Evolutionary conservation across 1,284 basidiomycete genomes (phyloP).

Genomic region (Ganoderma lucidum): DNA sequence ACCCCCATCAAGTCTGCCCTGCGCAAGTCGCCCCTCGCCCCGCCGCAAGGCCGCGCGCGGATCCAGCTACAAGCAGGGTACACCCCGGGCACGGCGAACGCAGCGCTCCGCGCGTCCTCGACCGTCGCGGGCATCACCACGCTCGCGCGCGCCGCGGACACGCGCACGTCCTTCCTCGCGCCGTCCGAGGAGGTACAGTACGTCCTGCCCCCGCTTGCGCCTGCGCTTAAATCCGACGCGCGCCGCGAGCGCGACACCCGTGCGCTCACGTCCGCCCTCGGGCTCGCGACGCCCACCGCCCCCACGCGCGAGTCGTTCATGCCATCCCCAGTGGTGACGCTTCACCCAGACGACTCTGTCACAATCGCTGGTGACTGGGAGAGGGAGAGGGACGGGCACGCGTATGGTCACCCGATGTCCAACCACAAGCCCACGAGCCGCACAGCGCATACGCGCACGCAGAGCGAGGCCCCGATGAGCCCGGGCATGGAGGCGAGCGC

Average conservation of each 20-base stretch:
- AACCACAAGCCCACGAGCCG: background rate
- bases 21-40: constrained; percentile 36
- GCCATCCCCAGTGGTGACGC: constrained; percentile 57
- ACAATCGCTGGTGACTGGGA: constrained; percentile 58
- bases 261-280: constrained; percentile 62
- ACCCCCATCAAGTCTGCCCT: constrained; percentile 34
- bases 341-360: constrained; percentile 77
- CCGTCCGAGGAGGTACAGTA: constrained; percentile 43
- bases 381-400: constrained; percentile 15
- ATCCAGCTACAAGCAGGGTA: constrained; percentile 67
- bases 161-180: constrained; percentile 34
- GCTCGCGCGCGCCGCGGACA: constrained; percentile 19
- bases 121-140: constrained; percentile 32
- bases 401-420: background rate
- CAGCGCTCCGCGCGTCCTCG: constrained; percentile 59
- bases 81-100: constrained; percentile 47
- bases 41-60: constrained; percentile 58
- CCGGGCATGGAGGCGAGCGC: constrained; percentile 51
- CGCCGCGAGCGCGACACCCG: constrained; percentile 57
- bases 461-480: constrained; percentile 39
- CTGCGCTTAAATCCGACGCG: constrained; percentile 51
- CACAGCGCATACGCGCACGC: constrained; percentile 25
- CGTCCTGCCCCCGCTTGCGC: constrained; percentile 41
- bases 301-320: constrained; percentile 42
- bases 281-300: constrained; percentile 46